Conservation (phyloP, 345 rosid species). For the Sonneratia alba region DNA sequence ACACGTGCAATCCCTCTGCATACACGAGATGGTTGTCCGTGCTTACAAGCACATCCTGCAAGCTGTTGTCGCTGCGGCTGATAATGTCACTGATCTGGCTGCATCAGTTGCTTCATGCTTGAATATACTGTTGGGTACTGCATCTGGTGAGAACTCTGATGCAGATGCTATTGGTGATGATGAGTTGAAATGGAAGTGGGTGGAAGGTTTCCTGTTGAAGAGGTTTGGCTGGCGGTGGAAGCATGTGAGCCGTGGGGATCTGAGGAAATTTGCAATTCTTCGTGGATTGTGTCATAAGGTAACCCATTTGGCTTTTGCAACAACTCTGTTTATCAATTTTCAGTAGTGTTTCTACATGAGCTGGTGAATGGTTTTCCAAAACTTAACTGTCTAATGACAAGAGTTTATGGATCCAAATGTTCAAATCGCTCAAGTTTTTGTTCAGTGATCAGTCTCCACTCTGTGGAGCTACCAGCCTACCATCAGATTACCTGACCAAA, state of each 20-base stretch:
- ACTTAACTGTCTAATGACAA: too few species aligned
- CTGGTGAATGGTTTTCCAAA: not conserved
- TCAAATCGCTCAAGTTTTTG: not conserved
- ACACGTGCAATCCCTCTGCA: constrained; percentile 88
- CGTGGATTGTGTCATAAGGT: constrained; percentile 96
- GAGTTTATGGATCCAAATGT: not conserved
- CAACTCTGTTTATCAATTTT: not conserved
- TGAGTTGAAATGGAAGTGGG: constrained; percentile 69
- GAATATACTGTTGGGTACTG: constrained; percentile 67
- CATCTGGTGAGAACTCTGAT: constrained; percentile 31
- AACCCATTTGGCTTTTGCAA: constrained; percentile 8
- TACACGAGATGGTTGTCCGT: constrained; percentile 91
- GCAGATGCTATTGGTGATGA: constrained; percentile 36
- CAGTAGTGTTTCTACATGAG: not conserved
- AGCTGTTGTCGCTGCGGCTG: constrained; percentile 76
- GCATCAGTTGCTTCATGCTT: constrained; percentile 69
- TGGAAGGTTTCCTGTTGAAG: constrained; percentile 56
- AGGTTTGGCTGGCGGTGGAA: constrained; percentile 78
- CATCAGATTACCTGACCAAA: not conserved
- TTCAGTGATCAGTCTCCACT: not conserved
- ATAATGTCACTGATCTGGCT: constrained; percentile 56
- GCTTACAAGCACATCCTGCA: constrained; percentile 88
- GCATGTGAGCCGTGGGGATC: constrained; percentile 45
- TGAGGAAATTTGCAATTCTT: constrained; percentile 79
- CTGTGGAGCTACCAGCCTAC: not conserved